Conservation (phyloP, 495 filamentous ascomycete genomes). For the Penicillium atrosanguineum region DNA sequence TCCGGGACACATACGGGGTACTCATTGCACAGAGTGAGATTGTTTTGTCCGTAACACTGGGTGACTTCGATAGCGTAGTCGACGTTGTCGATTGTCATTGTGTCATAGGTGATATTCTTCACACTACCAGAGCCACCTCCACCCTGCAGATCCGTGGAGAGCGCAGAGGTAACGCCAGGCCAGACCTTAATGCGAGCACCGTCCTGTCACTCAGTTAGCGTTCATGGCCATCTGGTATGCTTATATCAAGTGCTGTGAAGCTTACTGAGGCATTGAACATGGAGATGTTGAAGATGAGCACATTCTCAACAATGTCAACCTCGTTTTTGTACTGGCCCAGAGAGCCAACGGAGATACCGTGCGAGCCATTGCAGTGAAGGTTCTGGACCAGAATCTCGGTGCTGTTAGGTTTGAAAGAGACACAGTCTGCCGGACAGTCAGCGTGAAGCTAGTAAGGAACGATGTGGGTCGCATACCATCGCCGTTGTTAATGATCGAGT, state of each 20-base stretch:
- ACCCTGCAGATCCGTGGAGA: conserved; percentile 58
- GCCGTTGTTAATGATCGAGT: conserved; percentile 66
- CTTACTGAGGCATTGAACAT: conserved; percentile 60
- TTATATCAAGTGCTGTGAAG: not conserved
- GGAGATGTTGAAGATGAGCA: conserved; percentile 64
- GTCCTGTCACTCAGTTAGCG: conserved; percentile 32
- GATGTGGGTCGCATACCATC: conserved; percentile 45
- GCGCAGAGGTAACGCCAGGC: conserved; percentile 51
- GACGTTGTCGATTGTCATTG: conserved; percentile 54
- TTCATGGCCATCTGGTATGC: not conserved
- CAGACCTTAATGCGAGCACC: conserved; percentile 73
- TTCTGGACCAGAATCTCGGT: conserved; percentile 73
- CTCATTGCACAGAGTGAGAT: conserved; percentile 58
- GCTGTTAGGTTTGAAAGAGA: conserved; percentile 77
- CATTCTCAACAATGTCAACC: conserved; percentile 63
- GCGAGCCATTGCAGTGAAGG: conserved; percentile 67
- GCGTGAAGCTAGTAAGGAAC: not conserved
- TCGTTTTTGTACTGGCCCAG: conserved; percentile 64
- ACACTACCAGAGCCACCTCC: conserved; percentile 57
- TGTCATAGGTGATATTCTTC: conserved; percentile 56
- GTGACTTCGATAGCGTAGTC: conserved; percentile 65
- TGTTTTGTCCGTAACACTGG: conserved; percentile 65
- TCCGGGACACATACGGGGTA: conserved; percentile 40
- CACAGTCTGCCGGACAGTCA: conserved; percentile 50
- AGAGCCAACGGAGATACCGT: conserved; percentile 70